phyloP scores from a whole-genome alignment of 257 asterid genomes.

The Coffea eugenioides region DNA sequence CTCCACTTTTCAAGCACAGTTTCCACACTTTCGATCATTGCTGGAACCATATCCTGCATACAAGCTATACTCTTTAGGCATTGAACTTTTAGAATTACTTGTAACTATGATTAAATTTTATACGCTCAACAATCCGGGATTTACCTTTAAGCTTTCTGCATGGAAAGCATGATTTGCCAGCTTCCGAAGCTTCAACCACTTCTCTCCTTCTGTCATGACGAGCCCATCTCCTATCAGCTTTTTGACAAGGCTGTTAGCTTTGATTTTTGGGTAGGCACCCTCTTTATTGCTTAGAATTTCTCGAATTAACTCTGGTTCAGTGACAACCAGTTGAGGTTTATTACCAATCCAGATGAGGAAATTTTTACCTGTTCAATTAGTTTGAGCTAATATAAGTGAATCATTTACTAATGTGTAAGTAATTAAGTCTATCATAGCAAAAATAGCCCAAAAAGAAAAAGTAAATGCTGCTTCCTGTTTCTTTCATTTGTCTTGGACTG shows the following conservation, averaged over 20 bases:
- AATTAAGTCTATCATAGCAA: too few relatives aligned
- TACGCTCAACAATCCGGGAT: neutral
- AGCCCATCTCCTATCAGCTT: constrained; percentile 53
- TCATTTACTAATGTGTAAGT: too few relatives aligned
- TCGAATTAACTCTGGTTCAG: constrained; percentile 50
- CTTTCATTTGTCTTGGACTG: neutral
- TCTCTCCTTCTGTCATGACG: constrained; percentile 41
- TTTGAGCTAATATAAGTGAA: neutral
- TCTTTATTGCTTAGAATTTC: constrained; percentile 49
- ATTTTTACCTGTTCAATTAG: constrained; percentile 37
- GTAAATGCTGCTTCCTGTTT: too few relatives aligned
- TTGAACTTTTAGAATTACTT: neutral
- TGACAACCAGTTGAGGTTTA: constrained; percentile 40
- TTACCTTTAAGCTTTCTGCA: constrained; percentile 52
- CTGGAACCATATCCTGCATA: constrained; percentile 52
- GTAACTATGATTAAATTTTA: neutral
- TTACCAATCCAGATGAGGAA: constrained; percentile 46
- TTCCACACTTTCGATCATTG: constrained; percentile 45
- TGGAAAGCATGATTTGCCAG: constrained; percentile 61
- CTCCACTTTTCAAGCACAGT: constrained; percentile 48
- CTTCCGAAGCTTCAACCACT: constrained; percentile 52
- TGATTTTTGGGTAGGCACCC: constrained; percentile 29
- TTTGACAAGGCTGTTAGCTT: constrained; percentile 6
- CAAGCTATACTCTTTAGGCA: neutral
- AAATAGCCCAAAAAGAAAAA: too few relatives aligned